Base-by-base conservation (phyloP, 75 land plant genomes). In the Pinus tabuliformis region DNA sequence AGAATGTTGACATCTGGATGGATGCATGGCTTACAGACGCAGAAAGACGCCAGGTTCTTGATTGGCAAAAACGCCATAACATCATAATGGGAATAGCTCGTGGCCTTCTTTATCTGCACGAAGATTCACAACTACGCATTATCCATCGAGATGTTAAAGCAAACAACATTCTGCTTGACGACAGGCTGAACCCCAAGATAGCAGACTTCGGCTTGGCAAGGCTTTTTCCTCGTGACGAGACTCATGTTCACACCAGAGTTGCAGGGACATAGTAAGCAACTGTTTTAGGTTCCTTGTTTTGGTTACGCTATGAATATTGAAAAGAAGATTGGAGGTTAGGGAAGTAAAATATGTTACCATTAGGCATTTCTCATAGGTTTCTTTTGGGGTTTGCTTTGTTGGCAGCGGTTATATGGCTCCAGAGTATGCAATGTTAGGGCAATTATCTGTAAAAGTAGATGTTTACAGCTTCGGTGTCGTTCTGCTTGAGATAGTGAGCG, bases 201-300 rank as follows among this genome's bases (percentile, higher is more conserved):
- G 73, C 80, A 64, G 82, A 81, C 58, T 81, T 81, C 56, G 82
- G 80, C 14, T 45, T 77, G 24, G 80, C 82, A 24, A 78, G 64
- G 39, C 70, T 76, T 20, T 81, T 81, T 56, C 57, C 36, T 13
- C 81, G 64, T 4, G 80, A 81, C 17, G 21, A 81, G 28, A 65
- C 73, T 15, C 80, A 81, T 49, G 73, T 64, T 37, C 72, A 70
- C 4, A 70, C 72, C 8, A 70, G 49, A 70, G 72, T 70, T 1
- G 72, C 72, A 18, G 52, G 49, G 11, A 70, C 52, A 37, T 70
- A 20, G 72, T 70, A 70, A 70, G 57, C 62, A 60, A 49, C 54
- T 49, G 12, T 49, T 49, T 49, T 49, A 49, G 12, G 54, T 49
- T 49, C 54, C 54, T 49, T 49, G 54, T 49, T 49, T 49, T 49